Base-by-base conservation (phyloP, 257 asterid species). In the Marsdenia floribunda region DNA sequence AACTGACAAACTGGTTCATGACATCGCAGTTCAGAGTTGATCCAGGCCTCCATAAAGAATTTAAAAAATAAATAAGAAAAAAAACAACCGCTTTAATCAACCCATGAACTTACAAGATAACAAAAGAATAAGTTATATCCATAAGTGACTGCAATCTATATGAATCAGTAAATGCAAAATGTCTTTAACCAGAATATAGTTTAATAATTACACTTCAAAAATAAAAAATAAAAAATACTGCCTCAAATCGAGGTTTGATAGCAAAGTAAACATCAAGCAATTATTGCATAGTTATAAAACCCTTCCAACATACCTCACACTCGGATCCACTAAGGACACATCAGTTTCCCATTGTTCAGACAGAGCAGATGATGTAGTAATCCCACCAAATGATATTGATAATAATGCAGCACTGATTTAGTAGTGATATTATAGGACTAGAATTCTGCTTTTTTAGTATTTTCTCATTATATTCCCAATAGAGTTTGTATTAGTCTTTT, bases 271-370 rank as follows among this genome's bases (percentile, higher is more conserved):
- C 19, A 15, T 63, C 47, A 63, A 33, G 46, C 69, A 63, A 14
- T 4, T 46, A 57, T 63, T 35, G 47, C 12, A 63, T 35, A n/a
- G 22, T 35, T 21, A 63, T 15, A 35, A 33, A 18, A 33, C 22
- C 16, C 22, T 63, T 33, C 69, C 46, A 66, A 73, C 83, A 70
- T 83, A 84, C 98, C 96, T 92, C 82, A 74, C 68, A 75, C 74
- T 83, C 63, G 90, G 78, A 76, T 86, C 95, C 81, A 74, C 73
- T 44, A 78, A 69, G 50, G 84, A 86, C 53, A 74, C 73, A 74
- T 83, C 88, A 76, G 79, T 88, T 81, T 80, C 91, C 72, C 66
- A 16, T 35, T 85, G 86, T 59, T 90, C 81, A 78, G 87, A 76
- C 55, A 38, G 64, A 42, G 72, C 76, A 77, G 88, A 76, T 54